Evolutionary conservation across 257 asterid genomes (phyloP).

Genomic region (Solanum chilense): DNA sequence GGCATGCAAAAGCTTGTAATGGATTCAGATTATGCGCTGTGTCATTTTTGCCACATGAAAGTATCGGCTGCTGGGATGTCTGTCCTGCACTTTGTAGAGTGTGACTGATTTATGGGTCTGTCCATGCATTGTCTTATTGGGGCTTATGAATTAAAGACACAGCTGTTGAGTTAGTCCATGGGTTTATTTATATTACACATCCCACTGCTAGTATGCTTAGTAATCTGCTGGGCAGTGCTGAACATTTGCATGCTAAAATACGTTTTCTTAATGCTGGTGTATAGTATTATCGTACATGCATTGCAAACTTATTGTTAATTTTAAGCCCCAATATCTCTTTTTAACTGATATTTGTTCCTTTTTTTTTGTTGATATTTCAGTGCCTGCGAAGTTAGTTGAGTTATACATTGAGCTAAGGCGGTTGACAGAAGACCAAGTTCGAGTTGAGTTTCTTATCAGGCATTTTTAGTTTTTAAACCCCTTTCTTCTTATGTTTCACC

Average conservation of each 20-base stretch:
- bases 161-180: neutral
- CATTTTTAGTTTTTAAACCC: neutral
- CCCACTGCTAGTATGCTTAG: neutral
- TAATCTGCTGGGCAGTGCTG: neutral
- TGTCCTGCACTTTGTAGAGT: neutral
- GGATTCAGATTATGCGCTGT: neutral
- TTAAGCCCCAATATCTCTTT: neutral
- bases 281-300: neutral
- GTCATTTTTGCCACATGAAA: neutral
- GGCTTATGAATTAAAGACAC: neutral
- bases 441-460: slow-evolving; percentile 28
- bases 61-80: neutral
- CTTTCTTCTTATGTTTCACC: neutral
- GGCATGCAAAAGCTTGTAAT: neutral
- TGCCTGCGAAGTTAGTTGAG: slow-evolving; percentile 67
- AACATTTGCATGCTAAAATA: neutral
- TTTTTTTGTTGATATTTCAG: slow-evolving; percentile 25
- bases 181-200: neutral
- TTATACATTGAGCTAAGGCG: slow-evolving; percentile 69
- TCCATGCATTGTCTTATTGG: neutral
- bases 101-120: neutral
- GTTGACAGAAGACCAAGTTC: slow-evolving; percentile 68
- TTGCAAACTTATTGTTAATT: neutral
- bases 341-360: neutral
- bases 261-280: neutral